phyloP scores from a whole-genome alignment of 371 early-diverging fungal species.

The Apophysomyces elegans region DNA sequence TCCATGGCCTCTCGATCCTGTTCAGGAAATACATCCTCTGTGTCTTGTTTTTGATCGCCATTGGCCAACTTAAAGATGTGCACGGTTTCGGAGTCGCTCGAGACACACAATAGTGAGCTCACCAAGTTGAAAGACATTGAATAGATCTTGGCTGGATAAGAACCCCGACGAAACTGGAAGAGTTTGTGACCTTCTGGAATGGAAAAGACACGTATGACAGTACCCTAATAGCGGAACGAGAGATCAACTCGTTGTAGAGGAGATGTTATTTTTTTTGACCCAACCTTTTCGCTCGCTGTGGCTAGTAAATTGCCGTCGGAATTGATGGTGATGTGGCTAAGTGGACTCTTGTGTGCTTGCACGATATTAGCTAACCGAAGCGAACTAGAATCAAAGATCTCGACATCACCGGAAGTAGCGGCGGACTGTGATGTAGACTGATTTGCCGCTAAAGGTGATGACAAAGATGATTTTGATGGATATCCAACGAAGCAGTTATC shows the following conservation, averaged over 20 bases:
- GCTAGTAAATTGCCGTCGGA: constrained; percentile 90
- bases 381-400: constrained; percentile 86
- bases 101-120: constrained; percentile 83
- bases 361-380: constrained; percentile 89
- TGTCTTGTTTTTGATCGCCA: background rate
- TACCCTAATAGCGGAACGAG: constrained; percentile 66
- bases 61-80: constrained; percentile 85
- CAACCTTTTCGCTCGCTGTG: constrained; percentile 92
- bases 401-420: constrained; percentile 79
- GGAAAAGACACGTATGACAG: constrained; percentile 94
- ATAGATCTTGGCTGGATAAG: constrained; percentile 89
- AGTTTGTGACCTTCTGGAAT: constrained; percentile 86
- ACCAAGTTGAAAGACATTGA: constrained; percentile 89
- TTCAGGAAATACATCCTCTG: constrained; percentile 8
- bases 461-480: constrained; percentile 67
- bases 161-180: constrained; percentile 95
- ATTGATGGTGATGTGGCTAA: constrained; percentile 87
- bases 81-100: constrained; percentile 95
- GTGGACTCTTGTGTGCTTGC: constrained; percentile 91
- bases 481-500: constrained; percentile 96
- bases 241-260: background rate
- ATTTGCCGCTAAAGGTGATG: constrained; percentile 47
- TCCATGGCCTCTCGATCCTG: constrained; percentile 13
- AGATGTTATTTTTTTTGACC: no score
- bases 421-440: constrained; percentile 28